phyloP scores from a whole-genome alignment of 495 filamentous ascomycete genomes.

The Daldinia grandis region DNA sequence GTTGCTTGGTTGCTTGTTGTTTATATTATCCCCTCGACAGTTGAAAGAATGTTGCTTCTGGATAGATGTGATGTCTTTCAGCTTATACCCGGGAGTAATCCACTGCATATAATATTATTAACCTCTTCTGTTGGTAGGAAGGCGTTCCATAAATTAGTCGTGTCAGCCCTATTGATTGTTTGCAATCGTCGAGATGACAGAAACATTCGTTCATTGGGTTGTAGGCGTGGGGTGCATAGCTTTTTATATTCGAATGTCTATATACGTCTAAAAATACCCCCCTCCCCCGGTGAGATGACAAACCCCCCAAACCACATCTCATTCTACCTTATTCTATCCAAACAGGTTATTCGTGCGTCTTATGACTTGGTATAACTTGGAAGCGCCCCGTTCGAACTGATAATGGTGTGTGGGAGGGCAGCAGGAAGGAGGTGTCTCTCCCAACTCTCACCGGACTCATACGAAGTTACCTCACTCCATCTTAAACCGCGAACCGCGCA shows the following conservation, averaged over 20 bases:
- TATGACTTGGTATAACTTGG: constrained; percentile 44
- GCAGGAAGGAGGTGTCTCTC: constrained; percentile 35
- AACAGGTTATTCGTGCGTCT: constrained; percentile 41
- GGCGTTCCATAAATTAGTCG: constrained; percentile 6
- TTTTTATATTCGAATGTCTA: constrained; percentile 40
- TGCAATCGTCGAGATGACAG: constrained; percentile 24
- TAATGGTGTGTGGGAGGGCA: constrained; percentile 43
- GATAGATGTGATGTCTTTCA: constrained; percentile 1
- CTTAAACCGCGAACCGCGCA: constrained; percentile 21
- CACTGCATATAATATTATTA: constrained; percentile 1
- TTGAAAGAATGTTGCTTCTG: neutral
- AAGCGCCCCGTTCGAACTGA: constrained; percentile 31
- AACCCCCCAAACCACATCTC: constrained; percentile 18
- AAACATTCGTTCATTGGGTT: constrained; percentile 34
- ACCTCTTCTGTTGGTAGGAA: neutral
- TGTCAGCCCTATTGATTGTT: constrained; percentile 20
- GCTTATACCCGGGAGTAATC: constrained; percentile 4
- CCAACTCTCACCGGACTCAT: constrained; percentile 37
- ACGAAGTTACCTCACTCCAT: constrained; percentile 36
- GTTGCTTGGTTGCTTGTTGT: neutral
- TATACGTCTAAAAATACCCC: constrained; percentile 40
- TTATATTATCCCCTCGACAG: neutral
- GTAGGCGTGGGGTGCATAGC: constrained; percentile 34
- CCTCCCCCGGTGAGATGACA: constrained; percentile 17
- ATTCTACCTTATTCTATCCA: constrained; percentile 13